These are phyloP conservation scores for Colletotrichum tropicale DNA, from an alignment of 2,329 filamentous ascomycete species.

Conservation along the genomic window DNA sequence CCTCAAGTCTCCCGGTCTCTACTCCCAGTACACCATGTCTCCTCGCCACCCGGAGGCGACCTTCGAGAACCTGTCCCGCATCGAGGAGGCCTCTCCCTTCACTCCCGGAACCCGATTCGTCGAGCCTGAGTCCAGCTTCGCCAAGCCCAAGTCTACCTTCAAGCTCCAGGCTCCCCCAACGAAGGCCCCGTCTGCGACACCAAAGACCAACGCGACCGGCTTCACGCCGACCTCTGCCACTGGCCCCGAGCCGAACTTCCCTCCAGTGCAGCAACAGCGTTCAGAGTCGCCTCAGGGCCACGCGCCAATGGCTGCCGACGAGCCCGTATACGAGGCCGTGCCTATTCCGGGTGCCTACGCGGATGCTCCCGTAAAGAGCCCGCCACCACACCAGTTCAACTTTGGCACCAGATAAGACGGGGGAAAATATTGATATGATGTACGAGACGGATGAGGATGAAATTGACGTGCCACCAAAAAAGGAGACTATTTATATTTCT, in stretches of 20 bases:
- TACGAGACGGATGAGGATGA: background rate
- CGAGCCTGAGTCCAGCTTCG: constrained; percentile 68
- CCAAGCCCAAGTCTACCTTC: constrained; percentile 64
- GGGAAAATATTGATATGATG: constrained; percentile 2
- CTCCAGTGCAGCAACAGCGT: constrained; percentile 45
- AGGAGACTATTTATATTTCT: background rate
- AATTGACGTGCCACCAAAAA: background rate
- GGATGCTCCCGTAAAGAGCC: constrained; percentile 57
- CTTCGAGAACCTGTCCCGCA: constrained; percentile 57
- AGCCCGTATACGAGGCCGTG: constrained; percentile 83
- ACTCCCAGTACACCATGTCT: constrained; percentile 44
- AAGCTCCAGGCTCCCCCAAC: constrained; percentile 84
- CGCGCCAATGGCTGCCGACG: constrained; percentile 74
- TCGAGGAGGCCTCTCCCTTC: constrained; percentile 48
- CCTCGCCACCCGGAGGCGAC: constrained; percentile 45
- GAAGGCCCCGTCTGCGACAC: constrained; percentile 79
- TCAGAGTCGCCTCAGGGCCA: constrained; percentile 57
- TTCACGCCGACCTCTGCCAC: constrained; percentile 59
- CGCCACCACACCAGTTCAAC: constrained; percentile 47
- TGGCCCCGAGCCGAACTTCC: constrained; percentile 37
- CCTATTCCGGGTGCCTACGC: constrained; percentile 88
- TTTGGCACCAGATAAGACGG: constrained; percentile 42
- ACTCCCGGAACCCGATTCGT: constrained; percentile 61
- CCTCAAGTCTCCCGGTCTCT: constrained; percentile 68
- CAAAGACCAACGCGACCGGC: constrained; percentile 66